phyloP scores from a whole-genome alignment of 768 basidiomycete genomes.

The Sporobolomyces roseus region DNA sequence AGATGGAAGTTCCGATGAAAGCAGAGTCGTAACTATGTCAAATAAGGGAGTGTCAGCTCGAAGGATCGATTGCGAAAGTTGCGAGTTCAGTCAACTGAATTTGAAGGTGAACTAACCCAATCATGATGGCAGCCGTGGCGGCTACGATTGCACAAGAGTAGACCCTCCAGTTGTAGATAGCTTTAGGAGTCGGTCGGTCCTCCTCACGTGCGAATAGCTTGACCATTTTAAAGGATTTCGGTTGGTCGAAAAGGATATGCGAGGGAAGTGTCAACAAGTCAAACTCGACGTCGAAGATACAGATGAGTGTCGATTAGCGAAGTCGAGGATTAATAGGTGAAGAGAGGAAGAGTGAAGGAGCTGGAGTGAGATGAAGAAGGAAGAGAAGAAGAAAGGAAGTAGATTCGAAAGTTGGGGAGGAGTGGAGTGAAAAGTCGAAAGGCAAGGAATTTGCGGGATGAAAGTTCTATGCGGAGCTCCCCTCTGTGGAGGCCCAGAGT shows the following conservation, averaged over 20 bases:
- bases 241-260: not conserved
- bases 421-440: not conserved
- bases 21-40: slow-evolving; percentile 51
- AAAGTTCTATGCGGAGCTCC: slow-evolving; percentile 11
- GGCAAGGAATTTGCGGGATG: not conserved
- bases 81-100: too few relatives aligned
- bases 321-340: not conserved
- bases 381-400: not conserved
- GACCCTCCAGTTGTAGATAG: slow-evolving; percentile 32
- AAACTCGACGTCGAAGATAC: not conserved
- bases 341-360: not conserved
- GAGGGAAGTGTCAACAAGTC: not conserved
- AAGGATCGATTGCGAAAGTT: too few relatives aligned
- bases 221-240: slow-evolving; percentile 14
- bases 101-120: slow-evolving; percentile 22
- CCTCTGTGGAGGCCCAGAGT: too few relatives aligned
- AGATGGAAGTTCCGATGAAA: slow-evolving; percentile 51
- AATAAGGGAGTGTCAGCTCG: not conserved
- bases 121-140: slow-evolving; percentile 40
- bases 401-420: not conserved
- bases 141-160: slow-evolving; percentile 35
- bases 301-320: not conserved
- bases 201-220: slow-evolving; percentile 22
- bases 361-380: not conserved
- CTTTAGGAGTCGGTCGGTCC: slow-evolving; percentile 30